These are phyloP conservation scores for Citrus unshiu DNA, from an alignment of 345 rosid species.

Conservation along the genomic window DNA sequence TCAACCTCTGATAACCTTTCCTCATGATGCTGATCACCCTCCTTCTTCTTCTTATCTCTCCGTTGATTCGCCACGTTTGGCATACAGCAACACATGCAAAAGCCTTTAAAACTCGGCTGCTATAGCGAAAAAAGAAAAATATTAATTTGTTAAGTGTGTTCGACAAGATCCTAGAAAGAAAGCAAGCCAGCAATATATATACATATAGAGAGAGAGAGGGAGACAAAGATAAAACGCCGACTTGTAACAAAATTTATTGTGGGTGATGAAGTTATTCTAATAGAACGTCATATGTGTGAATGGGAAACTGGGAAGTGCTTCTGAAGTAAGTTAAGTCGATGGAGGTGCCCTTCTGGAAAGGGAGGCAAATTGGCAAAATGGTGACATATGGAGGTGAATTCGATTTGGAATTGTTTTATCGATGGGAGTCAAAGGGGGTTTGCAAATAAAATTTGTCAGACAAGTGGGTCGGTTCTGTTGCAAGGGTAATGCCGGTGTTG, in stretches of 20 bases:
- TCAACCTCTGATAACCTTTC: not conserved
- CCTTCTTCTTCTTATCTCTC: not conserved
- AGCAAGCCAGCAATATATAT: not conserved
- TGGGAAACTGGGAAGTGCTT: not conserved
- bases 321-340: not conserved
- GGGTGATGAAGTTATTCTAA: not conserved
- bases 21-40: not conserved
- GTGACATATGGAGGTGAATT: too few relatives aligned
- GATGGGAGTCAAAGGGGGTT: too few relatives aligned
- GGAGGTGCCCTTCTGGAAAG: not conserved
- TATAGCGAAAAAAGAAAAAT: too few relatives aligned
- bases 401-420: too few relatives aligned
- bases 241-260: not conserved
- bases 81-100: not conserved
- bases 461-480: too few relatives aligned
- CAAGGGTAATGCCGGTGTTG: too few relatives aligned
- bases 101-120: not conserved
- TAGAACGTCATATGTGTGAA: too few relatives aligned
- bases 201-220: too few relatives aligned
- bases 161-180: not conserved
- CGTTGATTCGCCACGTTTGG: slow-evolving; percentile 38
- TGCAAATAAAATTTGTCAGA: too few relatives aligned
- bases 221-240: not conserved
- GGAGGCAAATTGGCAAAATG: too few relatives aligned
- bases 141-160: too few relatives aligned